Base-by-base conservation (phyloP, 331 rosid species). In the Malus hybrid region DNA sequence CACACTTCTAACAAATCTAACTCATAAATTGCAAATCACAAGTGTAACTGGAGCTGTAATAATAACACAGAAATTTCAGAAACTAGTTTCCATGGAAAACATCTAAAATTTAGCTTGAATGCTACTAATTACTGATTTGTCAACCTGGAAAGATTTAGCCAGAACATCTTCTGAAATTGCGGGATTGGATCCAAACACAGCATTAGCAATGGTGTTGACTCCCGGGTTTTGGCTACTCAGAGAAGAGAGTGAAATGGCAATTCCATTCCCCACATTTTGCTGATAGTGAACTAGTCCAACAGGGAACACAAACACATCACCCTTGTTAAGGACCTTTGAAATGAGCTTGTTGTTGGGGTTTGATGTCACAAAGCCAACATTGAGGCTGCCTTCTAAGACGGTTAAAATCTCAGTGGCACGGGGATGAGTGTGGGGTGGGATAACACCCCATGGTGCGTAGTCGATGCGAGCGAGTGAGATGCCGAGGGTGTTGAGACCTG, bases 191-290 rank as follows among this genome's bases (percentile, higher is more conserved):
- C 66, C 66, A 27, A 71, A 71, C 18, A 71, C 66, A 32, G 34
- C 60, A 13, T 71, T 71, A 20, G 66, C 52, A 71, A 55, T 56
- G 28, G 66, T 71, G 52, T 54, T 71, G 75, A 56, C 75, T 71
- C 75, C 75, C 12, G 75, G 75, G 34, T 71, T 71, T 71, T 71
- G 75, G 75, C 75, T 71, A 65, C 75, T 71, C 66, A 71, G 36
- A 56, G 65, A 56, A 32, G 75, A 71, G 9, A 71, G 65, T 11
- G 66, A 56, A n/a, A 56, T 31, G 14, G 75, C 75, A 56, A 22
- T 56, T 71, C 52, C 66, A 33, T n/a, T 31, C 3, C 75, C 15
- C 13, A 56, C 65, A 33, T 71, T 56, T 33, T 56, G 52, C 65
- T 71, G 75, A 42, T n/a, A 71, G 33, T 71, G 75, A 32, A 71